Base-by-base conservation (phyloP, 2,329 filamentous ascomycete genomes). In the Xylaria sp. region DNA sequence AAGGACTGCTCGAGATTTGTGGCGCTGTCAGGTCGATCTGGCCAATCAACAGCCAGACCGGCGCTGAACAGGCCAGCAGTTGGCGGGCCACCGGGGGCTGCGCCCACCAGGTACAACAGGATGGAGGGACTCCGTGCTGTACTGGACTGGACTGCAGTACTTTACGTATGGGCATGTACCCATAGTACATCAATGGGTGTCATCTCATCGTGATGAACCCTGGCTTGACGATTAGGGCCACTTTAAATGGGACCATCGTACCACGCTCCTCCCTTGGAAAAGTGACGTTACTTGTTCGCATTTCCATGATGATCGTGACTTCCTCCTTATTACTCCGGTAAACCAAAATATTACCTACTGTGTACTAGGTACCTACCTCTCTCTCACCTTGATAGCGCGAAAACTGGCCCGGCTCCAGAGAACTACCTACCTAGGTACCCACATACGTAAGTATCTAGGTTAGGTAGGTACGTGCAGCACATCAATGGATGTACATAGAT, bases 1-100 rank as follows among this genome's bases (percentile, higher is more conserved):
- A 56, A 53, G 55, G 52, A 45, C 39, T 45, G 52, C 52, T 48
- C 52, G 55, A 56, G 48, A 61, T 56, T 59, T 56, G 58, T 61
- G 58, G 58, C 58, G 34, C 58, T 56, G 52, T 54, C 52, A 54
- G 21, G 5, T 22, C n/a, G n/a, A 24, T 21, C 20, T 37, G 11
- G 20, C 58, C 58, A 61, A 61, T 61, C 52, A 54, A 4, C 4
- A 4, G 20, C 4, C 22, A 3, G 17, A 45, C n/a, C n/a, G n/a
- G 37, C 13, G 29, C 4, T 24, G 13, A 45, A 9, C 22, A 40
- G 40, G 45, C 47, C 22, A 42, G 19, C 22, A 41, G 29, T n/a
- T 11, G 19, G 22, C 39, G 52, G 49, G 18, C 18, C 4, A 54
- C 41, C 50, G 46, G n/a, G 43, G 44, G 42, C 58, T 60, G 58